phyloP scores from a whole-genome alignment of 2,329 filamentous ascomycete genomes.

The Alternaria atra region DNA sequence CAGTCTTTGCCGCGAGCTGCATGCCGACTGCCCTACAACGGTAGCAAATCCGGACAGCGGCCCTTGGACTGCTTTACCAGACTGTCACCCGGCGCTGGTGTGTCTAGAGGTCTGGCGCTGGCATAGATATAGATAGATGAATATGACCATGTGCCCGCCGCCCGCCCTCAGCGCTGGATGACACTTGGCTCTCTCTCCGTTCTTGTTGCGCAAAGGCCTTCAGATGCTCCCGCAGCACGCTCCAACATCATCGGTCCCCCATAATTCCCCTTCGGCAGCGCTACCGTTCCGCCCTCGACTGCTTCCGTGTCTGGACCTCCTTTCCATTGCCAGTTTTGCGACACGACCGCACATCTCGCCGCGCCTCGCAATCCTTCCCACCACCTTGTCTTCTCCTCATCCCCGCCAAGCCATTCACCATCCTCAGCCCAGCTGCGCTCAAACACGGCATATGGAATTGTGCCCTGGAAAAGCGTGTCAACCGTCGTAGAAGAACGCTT shows the following conservation, averaged over 20 bases:
- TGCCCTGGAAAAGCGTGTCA: conserved; percentile 1
- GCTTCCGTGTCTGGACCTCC: conserved; percentile 10
- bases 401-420: conserved; percentile 13
- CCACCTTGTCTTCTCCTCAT: neutral
- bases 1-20: conserved; percentile 7
- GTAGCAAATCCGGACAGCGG: conserved; percentile 8
- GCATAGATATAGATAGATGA: neutral
- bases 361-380: conserved; percentile 4
- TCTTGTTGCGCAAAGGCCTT: conserved; percentile 11
- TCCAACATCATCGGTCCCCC: conserved; percentile 14
- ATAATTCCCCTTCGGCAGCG: conserved; percentile 20
- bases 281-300: conserved; percentile 18
- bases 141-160: neutral
- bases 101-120: neutral
- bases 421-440: conserved; percentile 3
- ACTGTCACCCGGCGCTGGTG: neutral
- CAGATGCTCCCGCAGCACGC: conserved; percentile 15
- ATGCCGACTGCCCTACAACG: conserved; percentile 6
- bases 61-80: neutral
- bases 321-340: conserved; percentile 5
- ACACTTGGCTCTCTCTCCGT: neutral
- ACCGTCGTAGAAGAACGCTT: conserved; percentile 13
- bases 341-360: conserved; percentile 4
- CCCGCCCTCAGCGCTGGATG: conserved; percentile 3
- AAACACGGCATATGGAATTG: conserved; percentile 4